Evolutionary conservation across 2,329 filamentous ascomycete genomes (phyloP), one percentile per base, ranked within the genome.

Genomic region (Nemania sp.): DNA sequence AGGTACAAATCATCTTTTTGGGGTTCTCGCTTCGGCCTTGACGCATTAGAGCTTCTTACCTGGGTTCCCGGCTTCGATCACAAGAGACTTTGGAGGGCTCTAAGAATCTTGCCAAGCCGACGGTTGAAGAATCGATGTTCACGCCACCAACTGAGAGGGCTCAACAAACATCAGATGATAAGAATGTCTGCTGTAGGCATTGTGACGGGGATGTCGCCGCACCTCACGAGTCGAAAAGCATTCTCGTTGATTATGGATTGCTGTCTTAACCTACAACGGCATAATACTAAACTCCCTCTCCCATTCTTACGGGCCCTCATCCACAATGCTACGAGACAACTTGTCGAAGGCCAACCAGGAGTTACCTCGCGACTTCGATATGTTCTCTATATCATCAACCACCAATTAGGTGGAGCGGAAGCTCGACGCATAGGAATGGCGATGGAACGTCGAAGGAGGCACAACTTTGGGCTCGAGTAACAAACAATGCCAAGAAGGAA

Each of bases 301-400:
- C n/a, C 43, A 1, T 63, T 72, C 20, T 51, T 76, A 47, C 68
- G 67, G 48, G 71, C 70, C 39, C 64, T 77, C 5, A 72, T 74
- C 57, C 69, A 70, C 46, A 67, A 74, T 18, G 65, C 77, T 17
- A 76, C 76, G 6, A 73, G 69, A 59, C 74, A 77, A 53, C 65
- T 80, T 49, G 69, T 59, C 20, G 60, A 69, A n/a, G 72, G 72
- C 39, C 55, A 63, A 29, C 71, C 69, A 18, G 78, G 77, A 3
- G 72, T 74, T 39, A 73, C 70, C 32, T 62, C 62, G 21, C 75
- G 77, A 17, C 60, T 79, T 43, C 65, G 65, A 46, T 78, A 75
- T 75, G 70, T 75, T 53, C 46, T 79, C 21, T 57, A 60, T 18
- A 47, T 77, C 17, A 57, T 79, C 13, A 43, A 69, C 46, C 64